Conservation (phyloP, 2,329 filamentous ascomycete species). For the Pseudogymnoascus sp. region DNA sequence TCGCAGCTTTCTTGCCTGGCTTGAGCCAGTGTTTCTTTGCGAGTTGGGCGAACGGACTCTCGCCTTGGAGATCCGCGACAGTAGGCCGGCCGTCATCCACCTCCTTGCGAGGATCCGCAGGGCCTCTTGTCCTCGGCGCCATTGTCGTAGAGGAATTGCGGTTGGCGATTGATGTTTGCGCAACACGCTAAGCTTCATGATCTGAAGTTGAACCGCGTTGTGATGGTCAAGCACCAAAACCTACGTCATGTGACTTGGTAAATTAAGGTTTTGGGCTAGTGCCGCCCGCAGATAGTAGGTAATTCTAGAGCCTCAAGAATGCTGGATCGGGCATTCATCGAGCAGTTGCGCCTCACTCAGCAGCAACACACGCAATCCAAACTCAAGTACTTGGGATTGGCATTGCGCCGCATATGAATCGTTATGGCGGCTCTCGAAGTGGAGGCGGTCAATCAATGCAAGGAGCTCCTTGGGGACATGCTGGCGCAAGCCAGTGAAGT, state of each 20-base stretch:
- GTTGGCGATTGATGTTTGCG: slow-evolving; percentile 8
- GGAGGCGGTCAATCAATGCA: slow-evolving; percentile 44
- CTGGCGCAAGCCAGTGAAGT: slow-evolving; percentile 48
- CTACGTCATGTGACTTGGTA: slow-evolving; percentile 9
- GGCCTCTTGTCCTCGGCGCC: slow-evolving; percentile 25
- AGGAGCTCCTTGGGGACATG: slow-evolving; percentile 45
- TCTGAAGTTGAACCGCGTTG: slow-evolving; percentile 7
- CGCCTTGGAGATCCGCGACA: slow-evolving; percentile 60
- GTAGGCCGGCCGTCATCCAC: slow-evolving; percentile 46
- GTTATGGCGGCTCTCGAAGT: slow-evolving; percentile 46
- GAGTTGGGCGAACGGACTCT: slow-evolving; percentile 64
- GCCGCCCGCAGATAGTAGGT: background rate
- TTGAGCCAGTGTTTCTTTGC: slow-evolving; percentile 83
- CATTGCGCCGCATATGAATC: slow-evolving; percentile 2
- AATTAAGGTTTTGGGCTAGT: slow-evolving; percentile 7
- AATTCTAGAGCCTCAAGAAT: slow-evolving; percentile 7
- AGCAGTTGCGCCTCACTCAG: background rate
- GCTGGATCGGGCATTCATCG: background rate
- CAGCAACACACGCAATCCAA: background rate
- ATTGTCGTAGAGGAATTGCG: slow-evolving; percentile 17
- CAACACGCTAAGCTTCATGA: slow-evolving; percentile 4
- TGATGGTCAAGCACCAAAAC: slow-evolving; percentile 5
- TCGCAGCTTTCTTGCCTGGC: slow-evolving; percentile 47
- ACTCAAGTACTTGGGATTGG: background rate
- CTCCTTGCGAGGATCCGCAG: slow-evolving; percentile 21